Conservation (phyloP, 73 alveolate species). For the Paramecium tetraurelia region DNA sequence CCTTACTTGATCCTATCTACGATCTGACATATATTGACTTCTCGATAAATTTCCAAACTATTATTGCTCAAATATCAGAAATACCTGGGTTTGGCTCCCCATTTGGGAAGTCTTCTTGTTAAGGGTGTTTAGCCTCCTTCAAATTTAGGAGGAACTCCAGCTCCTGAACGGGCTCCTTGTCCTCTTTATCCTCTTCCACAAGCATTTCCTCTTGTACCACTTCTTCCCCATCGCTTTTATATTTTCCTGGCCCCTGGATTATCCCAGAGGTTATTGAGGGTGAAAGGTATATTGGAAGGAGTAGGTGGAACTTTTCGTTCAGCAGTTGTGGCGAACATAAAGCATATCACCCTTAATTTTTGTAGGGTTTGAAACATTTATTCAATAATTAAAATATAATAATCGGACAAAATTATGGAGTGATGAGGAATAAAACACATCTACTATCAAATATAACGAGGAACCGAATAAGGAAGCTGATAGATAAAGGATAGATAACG, state of each 20-base stretch:
- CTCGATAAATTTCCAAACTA: constrained; percentile 57
- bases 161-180: constrained; percentile 76
- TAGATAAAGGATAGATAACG: neutral
- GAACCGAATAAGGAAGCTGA: neutral
- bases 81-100: constrained; percentile 68
- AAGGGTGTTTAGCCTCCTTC: constrained; percentile 88
- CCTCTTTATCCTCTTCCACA: constrained; percentile 89
- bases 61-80: neutral
- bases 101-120: constrained; percentile 79
- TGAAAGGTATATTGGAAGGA: constrained; percentile 62
- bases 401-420: neutral
- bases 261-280: constrained; percentile 76
- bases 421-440: constrained; percentile 26
- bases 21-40: constrained; percentile 64
- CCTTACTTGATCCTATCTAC: constrained; percentile 80
- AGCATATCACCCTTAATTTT: neutral
- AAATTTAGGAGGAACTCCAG: constrained; percentile 71
- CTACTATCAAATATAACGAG: neutral
- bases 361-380: neutral
- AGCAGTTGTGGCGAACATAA: neutral
- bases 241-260: constrained; percentile 76
- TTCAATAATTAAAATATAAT: neutral
- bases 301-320: neutral
- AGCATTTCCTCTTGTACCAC: constrained; percentile 82
- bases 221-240: constrained; percentile 79